These are phyloP conservation scores for Diversispora epigaea DNA, from an alignment of 192 early-diverging fungal species.

Conservation along the genomic window DNA sequence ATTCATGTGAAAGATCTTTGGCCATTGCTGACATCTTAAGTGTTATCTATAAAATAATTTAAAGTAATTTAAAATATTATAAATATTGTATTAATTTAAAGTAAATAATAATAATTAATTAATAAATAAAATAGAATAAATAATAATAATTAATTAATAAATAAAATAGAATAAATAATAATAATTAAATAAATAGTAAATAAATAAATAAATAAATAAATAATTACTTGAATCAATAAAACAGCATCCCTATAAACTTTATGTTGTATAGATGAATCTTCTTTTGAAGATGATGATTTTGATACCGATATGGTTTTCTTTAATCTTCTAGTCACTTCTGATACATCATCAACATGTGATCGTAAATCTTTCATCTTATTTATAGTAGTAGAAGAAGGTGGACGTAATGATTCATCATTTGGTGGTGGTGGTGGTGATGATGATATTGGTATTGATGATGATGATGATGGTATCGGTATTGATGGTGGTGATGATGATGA, in stretches of 20 bases:
- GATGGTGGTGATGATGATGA: too few relatives aligned
- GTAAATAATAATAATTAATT: too few relatives aligned
- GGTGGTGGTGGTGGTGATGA: too few relatives aligned
- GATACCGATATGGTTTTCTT: conserved; percentile 3
- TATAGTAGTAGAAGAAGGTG: neutral
- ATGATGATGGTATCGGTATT: too few relatives aligned
- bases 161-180: neutral
- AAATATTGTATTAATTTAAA: too few relatives aligned
- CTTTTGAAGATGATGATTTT: conserved; percentile 2
- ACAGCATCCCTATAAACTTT: conserved; percentile 20
- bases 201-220: neutral
- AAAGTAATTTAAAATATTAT: neutral
- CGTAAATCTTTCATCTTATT: conserved; percentile 17
- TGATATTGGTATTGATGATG: too few relatives aligned
- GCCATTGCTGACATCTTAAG: conserved; percentile 17
- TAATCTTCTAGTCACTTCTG: conserved; percentile 18
- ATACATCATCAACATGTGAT: neutral
- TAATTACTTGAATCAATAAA: conserved; percentile 24
- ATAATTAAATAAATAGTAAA: neutral
- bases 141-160: conserved; percentile 22
- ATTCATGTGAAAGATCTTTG: conserved; percentile 11
- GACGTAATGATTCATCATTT: neutral
- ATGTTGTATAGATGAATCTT: conserved; percentile 10
- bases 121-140: neutral
- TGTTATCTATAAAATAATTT: neutral